Evolutionary conservation across 1,139 yeast species (phyloP).

Genomic region (Yamadazyma aaseri): DNA sequence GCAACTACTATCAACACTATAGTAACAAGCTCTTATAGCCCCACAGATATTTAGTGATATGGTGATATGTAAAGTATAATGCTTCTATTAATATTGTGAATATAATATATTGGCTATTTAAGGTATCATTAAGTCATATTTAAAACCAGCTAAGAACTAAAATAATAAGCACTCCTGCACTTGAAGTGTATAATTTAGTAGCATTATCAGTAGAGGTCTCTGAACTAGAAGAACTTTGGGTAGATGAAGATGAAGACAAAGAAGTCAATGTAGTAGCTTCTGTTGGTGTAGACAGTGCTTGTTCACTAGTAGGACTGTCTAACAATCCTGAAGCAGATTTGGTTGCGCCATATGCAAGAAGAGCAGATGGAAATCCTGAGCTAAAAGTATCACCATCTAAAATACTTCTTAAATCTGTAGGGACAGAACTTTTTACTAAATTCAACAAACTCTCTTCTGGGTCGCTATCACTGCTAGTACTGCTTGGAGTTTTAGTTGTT

Average conservation of each 20-base stretch:
- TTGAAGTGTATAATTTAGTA: slow-evolving; percentile 7
- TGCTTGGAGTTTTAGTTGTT: background rate
- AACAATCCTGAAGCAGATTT: slow-evolving; percentile 7
- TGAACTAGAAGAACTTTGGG: slow-evolving; percentile 4
- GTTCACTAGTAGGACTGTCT: slow-evolving; percentile 3
- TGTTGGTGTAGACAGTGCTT: slow-evolving; percentile 1
- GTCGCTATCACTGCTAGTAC: background rate
- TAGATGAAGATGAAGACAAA: slow-evolving; percentile 1
- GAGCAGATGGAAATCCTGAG: slow-evolving; percentile 8
- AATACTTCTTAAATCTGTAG: background rate
- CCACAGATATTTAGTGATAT: no score
- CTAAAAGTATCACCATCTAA: slow-evolving; percentile 1
- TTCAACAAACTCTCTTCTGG: background rate
- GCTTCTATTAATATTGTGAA: no score
- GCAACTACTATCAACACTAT: background rate
- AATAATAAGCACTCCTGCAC: slow-evolving; percentile 7
- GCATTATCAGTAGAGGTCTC: slow-evolving; percentile 11
- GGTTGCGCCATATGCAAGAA: slow-evolving; percentile 9
- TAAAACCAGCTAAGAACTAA: background rate
- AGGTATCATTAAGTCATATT: background rate
- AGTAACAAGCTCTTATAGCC: no score
- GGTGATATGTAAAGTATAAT: no score
- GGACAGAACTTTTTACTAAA: background rate
- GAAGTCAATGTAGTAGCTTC: background rate
- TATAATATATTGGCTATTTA: background rate